Evolutionary conservation across 805 yeast genomes (phyloP), one percentile per base, ranked within the genome.

Genomic region (Cyberlindnera mississippiensis): DNA sequence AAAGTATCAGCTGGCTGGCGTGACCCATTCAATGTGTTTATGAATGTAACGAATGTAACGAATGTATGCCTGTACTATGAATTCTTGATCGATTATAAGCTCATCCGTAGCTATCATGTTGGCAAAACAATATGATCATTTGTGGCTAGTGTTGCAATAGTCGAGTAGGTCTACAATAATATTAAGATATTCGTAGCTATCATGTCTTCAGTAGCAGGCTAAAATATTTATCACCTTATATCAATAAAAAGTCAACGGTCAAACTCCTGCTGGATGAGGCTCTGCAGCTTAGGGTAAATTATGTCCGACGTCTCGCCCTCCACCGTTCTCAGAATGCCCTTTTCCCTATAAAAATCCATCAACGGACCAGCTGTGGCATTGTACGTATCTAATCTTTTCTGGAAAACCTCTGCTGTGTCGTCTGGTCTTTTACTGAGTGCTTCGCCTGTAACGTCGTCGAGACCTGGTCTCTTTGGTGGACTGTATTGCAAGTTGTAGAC

Each of bases 361-460:
- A 91, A 63, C 3, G 95, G 95, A 6, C 54, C 71, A 13, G 88
- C 66, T 35, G 78, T 73, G 16, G 62, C 52, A 38, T 76, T 73
- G 61, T 86, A 89, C 27, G 71, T 67, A 27, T 75, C 79, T 32
- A 91, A 62, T 49, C 98, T 66, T 50, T 73, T 72, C 46, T 75
- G 74, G 55, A 90, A 83, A 0, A 84, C 82, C 46, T 72, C 85
- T 2, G 81, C 82, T 15, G 80, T 85, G 60, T 90, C 98, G 57
- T 90, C 98, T 0, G 80, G 71, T 47, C 98, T 74, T 63, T 88
- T 85, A 14, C 75, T 63, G 43, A 90, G 69, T 3, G 86, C 82
- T 58, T 90, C 97, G 1, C 96, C 96, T 0, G 98, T 90, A 2
- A 88, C 56, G 60, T 90, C 97, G 57, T 90, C 98, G 46, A 65